Conservation (phyloP, 495 filamentous ascomycete species). For the Immersiella caudata region DNA sequence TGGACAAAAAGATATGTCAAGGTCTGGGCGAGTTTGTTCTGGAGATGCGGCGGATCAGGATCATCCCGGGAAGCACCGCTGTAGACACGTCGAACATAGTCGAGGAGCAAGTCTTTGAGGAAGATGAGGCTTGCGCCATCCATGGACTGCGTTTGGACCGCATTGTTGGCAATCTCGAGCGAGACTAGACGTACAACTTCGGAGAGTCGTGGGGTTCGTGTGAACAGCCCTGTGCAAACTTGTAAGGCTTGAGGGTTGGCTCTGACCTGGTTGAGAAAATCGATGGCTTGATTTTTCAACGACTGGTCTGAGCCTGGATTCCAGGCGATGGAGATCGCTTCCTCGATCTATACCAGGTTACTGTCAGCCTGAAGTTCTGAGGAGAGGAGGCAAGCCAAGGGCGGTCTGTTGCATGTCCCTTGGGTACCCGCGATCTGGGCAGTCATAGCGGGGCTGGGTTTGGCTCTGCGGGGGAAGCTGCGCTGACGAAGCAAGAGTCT, state of each 20-base stretch:
- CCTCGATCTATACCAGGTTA: slow-evolving; percentile 67
- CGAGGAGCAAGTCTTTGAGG: slow-evolving; percentile 75
- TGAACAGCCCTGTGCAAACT: slow-evolving; percentile 82
- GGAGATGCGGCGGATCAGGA: slow-evolving; percentile 71
- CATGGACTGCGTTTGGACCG: slow-evolving; percentile 72
- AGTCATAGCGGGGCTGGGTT: slow-evolving; percentile 25
- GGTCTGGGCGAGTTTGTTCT: slow-evolving; percentile 97
- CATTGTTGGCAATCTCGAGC: slow-evolving; percentile 89
- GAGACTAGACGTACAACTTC: slow-evolving; percentile 86
- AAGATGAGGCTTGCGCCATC: slow-evolving; percentile 66
- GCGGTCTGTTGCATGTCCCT: not conserved
- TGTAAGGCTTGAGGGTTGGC: slow-evolving; percentile 81
- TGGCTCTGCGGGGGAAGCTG: slow-evolving; percentile 16
- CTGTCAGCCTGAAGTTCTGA: slow-evolving; percentile 12
- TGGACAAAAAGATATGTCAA: slow-evolving; percentile 87
- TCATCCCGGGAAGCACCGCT: slow-evolving; percentile 55
- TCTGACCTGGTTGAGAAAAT: slow-evolving; percentile 81
- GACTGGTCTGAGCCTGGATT: slow-evolving; percentile 71
- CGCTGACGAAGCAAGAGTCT: slow-evolving; percentile 11
- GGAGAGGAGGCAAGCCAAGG: slow-evolving; percentile 8
- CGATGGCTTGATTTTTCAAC: slow-evolving; percentile 82
- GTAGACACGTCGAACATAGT: slow-evolving; percentile 76
- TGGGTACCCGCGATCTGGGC: not conserved
- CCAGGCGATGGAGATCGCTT: slow-evolving; percentile 88
- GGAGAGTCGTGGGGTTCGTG: slow-evolving; percentile 71